These are phyloP conservation scores for Fusarium sarcochroum DNA, from an alignment of 2,329 filamentous ascomycete species.

Conservation along the genomic window DNA sequence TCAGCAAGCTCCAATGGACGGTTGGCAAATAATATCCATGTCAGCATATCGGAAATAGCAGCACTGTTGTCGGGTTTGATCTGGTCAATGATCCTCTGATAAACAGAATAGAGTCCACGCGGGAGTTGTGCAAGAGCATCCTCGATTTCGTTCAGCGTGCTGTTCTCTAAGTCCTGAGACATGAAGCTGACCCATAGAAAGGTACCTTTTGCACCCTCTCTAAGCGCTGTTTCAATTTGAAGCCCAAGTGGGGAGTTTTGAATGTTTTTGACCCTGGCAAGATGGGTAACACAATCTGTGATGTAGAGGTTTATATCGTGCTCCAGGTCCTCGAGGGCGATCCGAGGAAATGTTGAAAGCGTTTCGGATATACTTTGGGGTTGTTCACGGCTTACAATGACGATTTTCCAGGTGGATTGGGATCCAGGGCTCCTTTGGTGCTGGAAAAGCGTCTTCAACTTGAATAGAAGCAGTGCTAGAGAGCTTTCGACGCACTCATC, in stretches of 20 bases:
- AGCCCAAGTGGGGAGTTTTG: background rate
- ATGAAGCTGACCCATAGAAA: conserved; percentile 36
- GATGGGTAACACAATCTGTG: background rate
- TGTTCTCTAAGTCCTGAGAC: conserved; percentile 18
- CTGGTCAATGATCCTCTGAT: background rate
- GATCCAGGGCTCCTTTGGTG: fast-evolving
- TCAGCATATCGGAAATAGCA: background rate
- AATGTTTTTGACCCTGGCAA: background rate
- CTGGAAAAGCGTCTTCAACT: background rate
- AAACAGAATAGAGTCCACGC: background rate
- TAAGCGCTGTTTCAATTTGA: background rate
- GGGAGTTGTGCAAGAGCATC: background rate
- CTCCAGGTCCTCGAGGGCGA: background rate
- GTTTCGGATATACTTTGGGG: background rate
- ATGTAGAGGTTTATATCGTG: conserved; percentile 7
- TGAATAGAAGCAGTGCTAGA: background rate
- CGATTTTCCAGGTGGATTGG: background rate
- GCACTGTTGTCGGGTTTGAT: background rate
- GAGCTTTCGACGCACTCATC: conserved; percentile 9
- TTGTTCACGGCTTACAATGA: conserved; percentile 10
- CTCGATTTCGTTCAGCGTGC: conserved; percentile 8
- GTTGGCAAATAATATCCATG: background rate
- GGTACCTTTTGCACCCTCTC: background rate
- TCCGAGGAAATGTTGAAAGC: background rate
- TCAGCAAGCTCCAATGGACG: background rate